Conservation (phyloP, 192 early-diverging fungal genomes). For the Podochytrium sp. region DNA sequence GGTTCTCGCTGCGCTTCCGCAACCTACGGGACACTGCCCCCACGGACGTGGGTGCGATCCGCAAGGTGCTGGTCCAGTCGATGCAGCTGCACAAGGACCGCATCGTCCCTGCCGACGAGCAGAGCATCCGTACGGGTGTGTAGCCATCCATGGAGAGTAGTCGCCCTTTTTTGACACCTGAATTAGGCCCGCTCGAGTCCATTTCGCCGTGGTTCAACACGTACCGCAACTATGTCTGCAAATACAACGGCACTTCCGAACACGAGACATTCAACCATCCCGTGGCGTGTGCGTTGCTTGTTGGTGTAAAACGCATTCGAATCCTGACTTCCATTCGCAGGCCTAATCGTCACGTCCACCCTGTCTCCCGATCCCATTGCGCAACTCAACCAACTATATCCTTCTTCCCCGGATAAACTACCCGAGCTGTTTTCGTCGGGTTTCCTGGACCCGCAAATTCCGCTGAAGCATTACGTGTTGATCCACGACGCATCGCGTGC, state of each 20-base stretch:
- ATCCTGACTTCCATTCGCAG: constrained; percentile 20
- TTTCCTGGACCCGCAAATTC: constrained; percentile 77
- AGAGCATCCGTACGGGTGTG: neutral
- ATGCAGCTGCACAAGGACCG: constrained; percentile 25
- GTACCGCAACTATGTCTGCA: constrained; percentile 70
- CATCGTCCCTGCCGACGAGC: neutral
- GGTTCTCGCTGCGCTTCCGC: constrained; percentile 69
- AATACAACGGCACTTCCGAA: constrained; percentile 72
- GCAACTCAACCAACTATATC: constrained; percentile 60
- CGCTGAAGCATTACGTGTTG: constrained; percentile 79
- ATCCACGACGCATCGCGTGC: constrained; percentile 77
- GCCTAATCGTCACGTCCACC: constrained; percentile 65
- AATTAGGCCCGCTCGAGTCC: no score
- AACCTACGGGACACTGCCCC: constrained; percentile 59
- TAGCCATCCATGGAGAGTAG: neutral
- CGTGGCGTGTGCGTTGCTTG: constrained; percentile 65
- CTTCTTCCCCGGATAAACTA: constrained; percentile 26
- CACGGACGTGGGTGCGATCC: constrained; percentile 50
- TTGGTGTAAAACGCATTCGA: neutral
- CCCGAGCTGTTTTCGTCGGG: constrained; percentile 65
- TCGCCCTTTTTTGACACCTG: no score
- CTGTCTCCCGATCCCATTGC: constrained; percentile 76
- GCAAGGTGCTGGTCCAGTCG: constrained; percentile 52
- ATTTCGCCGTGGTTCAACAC: constrained; percentile 86
- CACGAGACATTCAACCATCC: constrained; percentile 96